phyloP scores from a whole-genome alignment of 2,329 filamentous ascomycete genomes.

The Hirsutella rhossiliensis region DNA sequence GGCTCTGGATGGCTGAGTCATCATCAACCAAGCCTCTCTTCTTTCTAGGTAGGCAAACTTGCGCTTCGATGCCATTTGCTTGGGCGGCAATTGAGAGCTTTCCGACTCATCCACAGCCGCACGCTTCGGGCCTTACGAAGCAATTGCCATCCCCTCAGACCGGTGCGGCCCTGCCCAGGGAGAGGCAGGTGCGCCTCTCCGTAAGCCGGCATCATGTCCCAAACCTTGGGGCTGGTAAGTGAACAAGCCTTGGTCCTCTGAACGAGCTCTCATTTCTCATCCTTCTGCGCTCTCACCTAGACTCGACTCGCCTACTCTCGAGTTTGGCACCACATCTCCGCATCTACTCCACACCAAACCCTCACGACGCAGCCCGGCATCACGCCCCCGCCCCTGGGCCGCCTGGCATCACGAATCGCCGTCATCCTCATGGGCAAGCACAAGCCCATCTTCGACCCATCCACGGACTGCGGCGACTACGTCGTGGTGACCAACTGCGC shows the following conservation, averaged over 20 bases:
- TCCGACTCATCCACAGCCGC: too few species aligned
- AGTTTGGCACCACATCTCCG: constrained; percentile 82
- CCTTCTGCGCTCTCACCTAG: constrained; percentile 31
- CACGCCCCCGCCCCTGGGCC: constrained; percentile 71
- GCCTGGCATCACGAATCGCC: constrained; percentile 79
- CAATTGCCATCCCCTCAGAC: too few species aligned
- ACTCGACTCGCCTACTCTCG: constrained; percentile 94
- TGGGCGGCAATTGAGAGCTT: too few species aligned
- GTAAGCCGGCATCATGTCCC: not conserved
- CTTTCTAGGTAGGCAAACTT: too few species aligned
- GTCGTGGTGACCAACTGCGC: constrained; percentile 88
- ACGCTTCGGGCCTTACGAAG: too few species aligned
- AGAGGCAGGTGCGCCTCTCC: not conserved
- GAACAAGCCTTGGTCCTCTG: not conserved
- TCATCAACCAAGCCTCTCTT: not conserved
- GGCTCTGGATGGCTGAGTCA: not conserved
- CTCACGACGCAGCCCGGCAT: constrained; percentile 45
- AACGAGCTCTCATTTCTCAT: not conserved
- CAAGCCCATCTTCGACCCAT: constrained; percentile 95
- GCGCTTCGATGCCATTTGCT: too few species aligned
- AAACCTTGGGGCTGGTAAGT: constrained; percentile 1
- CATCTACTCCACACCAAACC: constrained; percentile 49
- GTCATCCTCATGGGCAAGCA: constrained; percentile 93
- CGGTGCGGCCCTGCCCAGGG: not conserved
- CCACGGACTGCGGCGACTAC: constrained; percentile 97